phyloP scores from a whole-genome alignment of 2,329 filamentous ascomycete species.

The Scorias spongiosa region DNA sequence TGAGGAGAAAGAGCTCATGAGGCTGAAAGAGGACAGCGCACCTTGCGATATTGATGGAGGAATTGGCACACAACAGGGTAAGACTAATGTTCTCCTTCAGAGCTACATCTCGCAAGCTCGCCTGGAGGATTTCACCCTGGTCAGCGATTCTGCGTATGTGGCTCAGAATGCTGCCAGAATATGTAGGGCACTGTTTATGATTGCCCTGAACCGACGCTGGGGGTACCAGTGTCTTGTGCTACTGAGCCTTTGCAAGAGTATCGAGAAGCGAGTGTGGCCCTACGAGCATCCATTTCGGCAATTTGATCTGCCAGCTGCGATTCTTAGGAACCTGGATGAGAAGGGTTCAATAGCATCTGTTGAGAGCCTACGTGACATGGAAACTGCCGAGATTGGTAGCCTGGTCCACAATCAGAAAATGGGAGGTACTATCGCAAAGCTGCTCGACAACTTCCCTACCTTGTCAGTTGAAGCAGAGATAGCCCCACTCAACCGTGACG shows the following conservation, averaged over 20 bases:
- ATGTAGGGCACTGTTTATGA: constrained; percentile 90
- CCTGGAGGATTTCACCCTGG: constrained; percentile 82
- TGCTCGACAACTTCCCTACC: constrained; percentile 85
- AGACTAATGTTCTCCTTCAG: constrained; percentile 91
- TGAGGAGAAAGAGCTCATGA: constrained; percentile 73
- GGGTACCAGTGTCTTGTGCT: constrained; percentile 88
- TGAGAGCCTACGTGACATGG: constrained; percentile 83
- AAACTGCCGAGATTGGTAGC: constrained; percentile 72
- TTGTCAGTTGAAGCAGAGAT: constrained; percentile 85
- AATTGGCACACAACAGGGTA: constrained; percentile 57
- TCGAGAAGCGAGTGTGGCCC: constrained; percentile 90
- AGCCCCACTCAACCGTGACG: constrained; percentile 85
- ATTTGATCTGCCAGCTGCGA: constrained; percentile 73
- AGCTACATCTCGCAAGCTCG: constrained; percentile 80
- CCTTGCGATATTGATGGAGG: constrained; percentile 65
- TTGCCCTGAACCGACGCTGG: constrained; percentile 88
- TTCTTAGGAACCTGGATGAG: constrained; percentile 73
- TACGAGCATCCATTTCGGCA: constrained; percentile 91
- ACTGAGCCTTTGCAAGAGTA: constrained; percentile 85
- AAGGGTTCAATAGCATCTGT: constrained; percentile 60
- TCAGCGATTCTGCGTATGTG: constrained; percentile 86
- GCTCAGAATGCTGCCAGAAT: constrained; percentile 92
- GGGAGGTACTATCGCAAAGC: constrained; percentile 63
- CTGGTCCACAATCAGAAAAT: constrained; percentile 84
- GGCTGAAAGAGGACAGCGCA: constrained; percentile 53